Evolutionary conservation across 1,139 yeast genomes (phyloP).

Genomic region (Candida buenavistaensis): DNA sequence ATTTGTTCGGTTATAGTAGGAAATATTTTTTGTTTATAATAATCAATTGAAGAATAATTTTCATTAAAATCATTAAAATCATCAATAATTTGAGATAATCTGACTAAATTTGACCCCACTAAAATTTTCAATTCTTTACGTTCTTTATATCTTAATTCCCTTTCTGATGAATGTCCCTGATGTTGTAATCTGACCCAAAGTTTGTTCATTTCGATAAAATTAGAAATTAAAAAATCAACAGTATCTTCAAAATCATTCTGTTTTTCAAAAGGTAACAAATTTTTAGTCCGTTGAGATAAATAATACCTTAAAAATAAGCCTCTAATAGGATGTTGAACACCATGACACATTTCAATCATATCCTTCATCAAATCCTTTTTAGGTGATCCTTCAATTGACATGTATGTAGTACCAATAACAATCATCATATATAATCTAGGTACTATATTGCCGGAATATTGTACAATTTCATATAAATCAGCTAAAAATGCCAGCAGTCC

Average conservation of each 20-base stretch:
- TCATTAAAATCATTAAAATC: conserved; percentile 58
- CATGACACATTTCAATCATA: conserved; percentile 97
- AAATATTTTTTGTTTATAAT: conserved; percentile 64
- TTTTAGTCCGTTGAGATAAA: conserved; percentile 80
- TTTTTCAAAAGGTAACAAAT: conserved; percentile 52
- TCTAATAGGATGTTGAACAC: conserved; percentile 93
- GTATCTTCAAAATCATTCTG: conserved; percentile 61
- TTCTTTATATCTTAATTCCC: conserved; percentile 72
- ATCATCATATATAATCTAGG: conserved; percentile 94
- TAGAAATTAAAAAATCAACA: conserved; percentile 72
- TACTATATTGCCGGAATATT: conserved; percentile 89
- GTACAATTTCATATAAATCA: conserved; percentile 91
- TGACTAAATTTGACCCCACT: conserved; percentile 89
- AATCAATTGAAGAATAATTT: conserved; percentile 33
- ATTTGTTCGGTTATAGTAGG: conserved; percentile 88
- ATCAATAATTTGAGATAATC: conserved; percentile 84
- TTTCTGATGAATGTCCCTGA: conserved; percentile 89
- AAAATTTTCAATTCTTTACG: conserved; percentile 86
- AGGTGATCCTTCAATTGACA: conserved; percentile 78
- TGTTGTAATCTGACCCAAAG: conserved; percentile 96
- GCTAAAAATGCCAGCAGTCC: conserved; percentile 88
- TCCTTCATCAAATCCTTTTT: conserved; percentile 87
- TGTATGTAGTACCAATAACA: conserved; percentile 88
- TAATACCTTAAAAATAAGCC: conserved; percentile 90
- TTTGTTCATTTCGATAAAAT: conserved; percentile 96